Evolutionary conservation across 805 yeast genomes (phyloP).

Genomic region (Kuraishia capsulata): DNA sequence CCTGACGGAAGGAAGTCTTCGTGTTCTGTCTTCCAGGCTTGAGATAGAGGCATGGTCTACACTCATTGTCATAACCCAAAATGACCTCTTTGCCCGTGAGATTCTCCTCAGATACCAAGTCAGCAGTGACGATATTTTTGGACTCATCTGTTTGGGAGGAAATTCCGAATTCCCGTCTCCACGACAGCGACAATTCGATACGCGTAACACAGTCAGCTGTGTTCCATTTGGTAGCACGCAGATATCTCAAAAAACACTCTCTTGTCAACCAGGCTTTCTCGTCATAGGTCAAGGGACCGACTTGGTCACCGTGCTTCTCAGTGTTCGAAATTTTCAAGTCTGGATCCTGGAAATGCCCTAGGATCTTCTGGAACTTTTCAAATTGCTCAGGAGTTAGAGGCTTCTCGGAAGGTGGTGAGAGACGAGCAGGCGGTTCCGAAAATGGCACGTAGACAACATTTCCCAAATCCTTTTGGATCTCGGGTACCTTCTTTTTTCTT

Average conservation of each 20-base stretch:
- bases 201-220: slow-evolving; percentile 62
- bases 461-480: neutral
- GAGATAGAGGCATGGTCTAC: slow-evolving; percentile 86
- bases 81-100: slow-evolving; percentile 90
- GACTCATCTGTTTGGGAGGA: slow-evolving; percentile 32
- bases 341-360: slow-evolving; percentile 49
- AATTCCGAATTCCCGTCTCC: slow-evolving; percentile 94
- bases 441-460: slow-evolving; percentile 35
- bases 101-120: slow-evolving; percentile 54
- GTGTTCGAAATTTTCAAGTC: slow-evolving; percentile 38
- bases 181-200: slow-evolving; percentile 67
- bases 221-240: slow-evolving; percentile 92
- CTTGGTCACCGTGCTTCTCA: slow-evolving; percentile 31
- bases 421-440: slow-evolving; percentile 36
- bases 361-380: slow-evolving; percentile 51
- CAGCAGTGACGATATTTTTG: slow-evolving; percentile 43
- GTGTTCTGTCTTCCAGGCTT: slow-evolving; percentile 97
- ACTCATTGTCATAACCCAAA: slow-evolving; percentile 82
- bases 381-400: slow-evolving; percentile 45
- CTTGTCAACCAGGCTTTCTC: slow-evolving; percentile 92
- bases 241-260: slow-evolving; percentile 84
- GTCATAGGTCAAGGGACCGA: slow-evolving; percentile 26
- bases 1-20: slow-evolving; percentile 80
- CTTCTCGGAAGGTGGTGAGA: slow-evolving; percentile 38
- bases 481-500: slow-evolving; percentile 2